phyloP scores from a whole-genome alignment of 305 asterid species.

The Stenogyne calaminthoides region DNA sequence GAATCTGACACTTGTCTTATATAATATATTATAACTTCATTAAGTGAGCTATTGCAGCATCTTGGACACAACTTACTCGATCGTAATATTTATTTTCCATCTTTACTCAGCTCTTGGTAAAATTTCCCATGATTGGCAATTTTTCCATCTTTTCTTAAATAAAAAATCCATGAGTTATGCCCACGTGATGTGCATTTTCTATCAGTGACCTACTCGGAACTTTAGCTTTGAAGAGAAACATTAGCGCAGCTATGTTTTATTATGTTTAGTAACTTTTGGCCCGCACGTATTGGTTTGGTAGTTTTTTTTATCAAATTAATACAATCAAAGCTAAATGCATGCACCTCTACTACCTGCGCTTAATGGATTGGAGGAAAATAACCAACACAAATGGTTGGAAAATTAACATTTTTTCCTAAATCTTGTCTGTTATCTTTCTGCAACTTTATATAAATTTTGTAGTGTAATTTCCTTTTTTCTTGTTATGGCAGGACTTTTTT shows the following conservation, averaged over 20 bases:
- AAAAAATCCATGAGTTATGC: not conserved
- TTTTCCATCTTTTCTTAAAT: not conserved
- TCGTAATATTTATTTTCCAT: not conserved
- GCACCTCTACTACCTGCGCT: not conserved
- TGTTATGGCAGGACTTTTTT: slow-evolving; percentile 81
- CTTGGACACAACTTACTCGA: not conserved
- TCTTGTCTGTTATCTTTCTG: slow-evolving; percentile 25
- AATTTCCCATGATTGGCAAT: not conserved
- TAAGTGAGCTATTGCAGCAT: not conserved
- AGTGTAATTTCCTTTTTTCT: slow-evolving; percentile 15
- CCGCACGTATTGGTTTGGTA: not conserved
- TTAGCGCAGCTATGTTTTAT: not conserved
- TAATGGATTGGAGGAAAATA: not conserved
- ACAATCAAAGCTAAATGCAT: not conserved
- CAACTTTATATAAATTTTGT: slow-evolving; percentile 19
- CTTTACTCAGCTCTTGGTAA: not conserved
- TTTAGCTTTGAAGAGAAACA: not conserved
- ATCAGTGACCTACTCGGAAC: not conserved
- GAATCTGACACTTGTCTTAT: slow-evolving; percentile 9
- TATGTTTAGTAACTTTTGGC: not conserved
- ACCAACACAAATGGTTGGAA: not conserved
- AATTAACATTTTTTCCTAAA: not conserved
- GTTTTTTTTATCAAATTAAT: not conserved
- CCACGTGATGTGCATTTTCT: not conserved
- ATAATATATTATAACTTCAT: not conserved